A percentile compares a stretch with the other conserved stretches of the same genome.
Evolutionary conservation across 83 land plant species (phyloP).

Genomic region (Diphasiastrum complanatum): DNA sequence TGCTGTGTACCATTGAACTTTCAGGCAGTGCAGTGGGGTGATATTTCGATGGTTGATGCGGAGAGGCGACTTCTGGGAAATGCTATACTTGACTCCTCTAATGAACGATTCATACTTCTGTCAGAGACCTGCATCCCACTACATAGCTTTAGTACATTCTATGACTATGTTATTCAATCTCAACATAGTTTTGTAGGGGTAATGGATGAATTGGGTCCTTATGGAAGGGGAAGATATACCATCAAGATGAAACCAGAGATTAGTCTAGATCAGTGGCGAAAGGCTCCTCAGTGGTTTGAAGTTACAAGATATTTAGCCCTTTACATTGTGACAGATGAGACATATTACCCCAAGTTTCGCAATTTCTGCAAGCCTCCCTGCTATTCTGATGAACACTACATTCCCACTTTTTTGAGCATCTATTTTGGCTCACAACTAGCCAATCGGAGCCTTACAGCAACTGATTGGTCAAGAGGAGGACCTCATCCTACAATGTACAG

Average conservation of each 20-base stretch:
- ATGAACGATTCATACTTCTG: conserved; percentile 56
- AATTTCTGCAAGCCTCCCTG: conserved; percentile 44
- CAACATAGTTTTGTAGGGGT: conserved; percentile 45
- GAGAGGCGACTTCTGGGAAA: conserved; percentile 77
- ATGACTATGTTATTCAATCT: conserved; percentile 47
- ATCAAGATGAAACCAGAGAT: conserved; percentile 51
- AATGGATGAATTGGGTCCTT: conserved; percentile 47
- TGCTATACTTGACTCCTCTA: conserved; percentile 60
- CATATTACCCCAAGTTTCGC: conserved; percentile 42
- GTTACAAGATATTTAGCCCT: conserved; percentile 57
- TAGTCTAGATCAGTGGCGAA: conserved; percentile 53
- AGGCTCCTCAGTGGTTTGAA: conserved; percentile 80
- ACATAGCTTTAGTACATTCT: conserved; percentile 50
- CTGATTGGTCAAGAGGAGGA: conserved; percentile 67
- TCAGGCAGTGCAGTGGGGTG: conserved; percentile 64
- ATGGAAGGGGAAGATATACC: conserved; percentile 58
- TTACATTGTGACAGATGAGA: conserved; percentile 35
- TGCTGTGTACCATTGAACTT: too few species aligned
- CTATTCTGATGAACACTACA: conserved; percentile 67
- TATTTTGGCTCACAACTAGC: conserved; percentile 28
- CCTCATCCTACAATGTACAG: conserved; percentile 60
- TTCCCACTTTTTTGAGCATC: conserved; percentile 46
- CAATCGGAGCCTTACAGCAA: conserved; percentile 54
- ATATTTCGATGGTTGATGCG: conserved; percentile 57
- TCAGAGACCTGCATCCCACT: conserved; percentile 75